phyloP scores from a whole-genome alignment of 208 protist species.

The Porcisia hertigi region DNA sequence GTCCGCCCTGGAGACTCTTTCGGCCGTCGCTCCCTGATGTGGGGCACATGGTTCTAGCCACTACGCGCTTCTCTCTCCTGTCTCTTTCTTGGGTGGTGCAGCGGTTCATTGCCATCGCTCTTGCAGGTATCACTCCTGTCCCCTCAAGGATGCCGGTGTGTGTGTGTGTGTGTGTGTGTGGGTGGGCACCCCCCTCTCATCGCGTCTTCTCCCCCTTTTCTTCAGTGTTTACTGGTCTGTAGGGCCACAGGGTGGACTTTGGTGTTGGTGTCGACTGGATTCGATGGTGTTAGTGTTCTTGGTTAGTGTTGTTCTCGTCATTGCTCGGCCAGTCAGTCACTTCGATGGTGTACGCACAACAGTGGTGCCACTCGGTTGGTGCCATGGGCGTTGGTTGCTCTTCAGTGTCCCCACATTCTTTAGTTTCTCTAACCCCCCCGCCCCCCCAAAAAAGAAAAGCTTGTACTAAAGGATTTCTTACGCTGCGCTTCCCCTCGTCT shows the following conservation, averaged over 20 bases:
- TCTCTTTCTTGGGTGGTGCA: background rate
- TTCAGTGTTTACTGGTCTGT: too few relatives aligned
- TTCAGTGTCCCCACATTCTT: background rate
- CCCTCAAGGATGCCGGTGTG: background rate
- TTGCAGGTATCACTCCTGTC: background rate
- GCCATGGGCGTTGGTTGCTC: background rate
- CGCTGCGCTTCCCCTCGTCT: background rate
- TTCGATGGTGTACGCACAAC: background rate
- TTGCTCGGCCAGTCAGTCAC: background rate
- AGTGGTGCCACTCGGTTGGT: background rate
- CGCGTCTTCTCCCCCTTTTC: too few relatives aligned
- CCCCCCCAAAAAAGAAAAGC: background rate
- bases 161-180: too few relatives aligned
- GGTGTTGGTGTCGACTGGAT: too few relatives aligned
- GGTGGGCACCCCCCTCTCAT: too few relatives aligned
- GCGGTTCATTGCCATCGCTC: background rate
- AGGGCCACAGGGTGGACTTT: too few relatives aligned
- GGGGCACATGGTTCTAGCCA: slow-evolving; percentile 84
- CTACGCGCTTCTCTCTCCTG: background rate
- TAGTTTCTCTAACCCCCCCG: background rate
- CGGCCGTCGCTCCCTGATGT: slow-evolving; percentile 85
- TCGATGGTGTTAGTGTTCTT: background rate
- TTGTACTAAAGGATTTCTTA: background rate
- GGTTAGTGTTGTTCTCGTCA: background rate
- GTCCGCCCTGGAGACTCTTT: slow-evolving; percentile 80